A percentile compares a stretch with the other conserved stretches of the same genome.
Conservation (phyloP, 148 eudicot species). For the Drosera capensis region DNA sequence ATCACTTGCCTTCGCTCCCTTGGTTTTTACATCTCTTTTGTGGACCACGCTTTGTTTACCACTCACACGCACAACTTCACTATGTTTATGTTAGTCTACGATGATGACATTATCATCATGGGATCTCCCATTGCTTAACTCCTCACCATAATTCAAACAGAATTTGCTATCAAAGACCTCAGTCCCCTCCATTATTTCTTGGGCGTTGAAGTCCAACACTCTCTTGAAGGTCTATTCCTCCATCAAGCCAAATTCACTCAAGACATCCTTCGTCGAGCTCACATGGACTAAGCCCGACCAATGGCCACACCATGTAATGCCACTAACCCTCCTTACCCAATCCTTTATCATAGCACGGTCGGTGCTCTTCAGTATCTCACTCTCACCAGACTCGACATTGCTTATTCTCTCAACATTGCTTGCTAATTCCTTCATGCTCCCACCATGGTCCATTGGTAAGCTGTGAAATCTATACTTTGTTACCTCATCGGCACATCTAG, state of each 20-base stretch:
- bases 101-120: neutral
- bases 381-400: neutral
- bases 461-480: neutral
- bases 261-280: neutral
- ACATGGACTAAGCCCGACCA: neutral
- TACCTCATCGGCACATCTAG: neutral
- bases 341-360: neutral
- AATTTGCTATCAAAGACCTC: neutral
- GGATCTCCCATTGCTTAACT: neutral
- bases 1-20: neutral
- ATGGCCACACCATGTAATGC: neutral
- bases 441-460: neutral
- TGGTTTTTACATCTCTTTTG: neutral
- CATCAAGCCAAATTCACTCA: neutral
- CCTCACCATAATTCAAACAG: neutral
- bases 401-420: neutral
- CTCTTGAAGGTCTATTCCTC: neutral
- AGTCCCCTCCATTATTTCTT: neutral
- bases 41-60: neutral
- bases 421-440: neutral
- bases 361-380: conserved; percentile 4
- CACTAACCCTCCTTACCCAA: neutral
- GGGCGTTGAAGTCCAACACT: neutral
- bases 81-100: neutral
- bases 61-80: neutral